Evolutionary conservation across 495 filamentous ascomycete species (phyloP).

Genomic region (Xylaria castorea): DNA sequence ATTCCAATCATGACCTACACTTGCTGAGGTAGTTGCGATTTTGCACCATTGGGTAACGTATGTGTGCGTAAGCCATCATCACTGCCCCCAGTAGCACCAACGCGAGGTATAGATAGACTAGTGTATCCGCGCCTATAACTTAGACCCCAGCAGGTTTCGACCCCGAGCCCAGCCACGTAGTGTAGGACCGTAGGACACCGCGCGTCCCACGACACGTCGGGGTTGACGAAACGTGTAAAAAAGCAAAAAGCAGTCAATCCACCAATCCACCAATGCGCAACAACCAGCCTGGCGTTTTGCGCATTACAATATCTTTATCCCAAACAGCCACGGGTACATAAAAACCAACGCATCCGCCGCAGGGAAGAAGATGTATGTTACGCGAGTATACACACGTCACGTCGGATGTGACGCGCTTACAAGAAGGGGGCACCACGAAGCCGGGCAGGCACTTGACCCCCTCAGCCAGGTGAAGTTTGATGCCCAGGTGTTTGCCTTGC

Average conservation of each 20-base stretch:
- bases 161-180: conserved; percentile 14
- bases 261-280: background rate
- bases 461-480: background rate
- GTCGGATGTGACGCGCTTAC: conserved; percentile 12
- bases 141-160: background rate
- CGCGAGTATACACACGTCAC: background rate
- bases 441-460: background rate
- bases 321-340: background rate
- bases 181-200: too few relatives aligned
- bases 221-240: background rate
- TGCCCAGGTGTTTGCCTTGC: background rate
- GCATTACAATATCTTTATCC: background rate
- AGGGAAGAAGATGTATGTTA: background rate
- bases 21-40: too few relatives aligned
- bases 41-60: too few relatives aligned
- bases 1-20: too few relatives aligned
- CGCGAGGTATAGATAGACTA: too few relatives aligned
- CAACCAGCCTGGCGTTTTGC: background rate
- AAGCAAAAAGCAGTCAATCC: background rate
- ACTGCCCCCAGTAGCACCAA: too few relatives aligned
- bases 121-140: too few relatives aligned
- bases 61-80: too few relatives aligned
- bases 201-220: conserved; percentile 5
- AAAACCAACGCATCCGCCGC: background rate
- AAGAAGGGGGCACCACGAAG: background rate